phyloP scores from a whole-genome alignment of 768 basidiomycete species.

The Rhodosporidiobolus odoratus region DNA sequence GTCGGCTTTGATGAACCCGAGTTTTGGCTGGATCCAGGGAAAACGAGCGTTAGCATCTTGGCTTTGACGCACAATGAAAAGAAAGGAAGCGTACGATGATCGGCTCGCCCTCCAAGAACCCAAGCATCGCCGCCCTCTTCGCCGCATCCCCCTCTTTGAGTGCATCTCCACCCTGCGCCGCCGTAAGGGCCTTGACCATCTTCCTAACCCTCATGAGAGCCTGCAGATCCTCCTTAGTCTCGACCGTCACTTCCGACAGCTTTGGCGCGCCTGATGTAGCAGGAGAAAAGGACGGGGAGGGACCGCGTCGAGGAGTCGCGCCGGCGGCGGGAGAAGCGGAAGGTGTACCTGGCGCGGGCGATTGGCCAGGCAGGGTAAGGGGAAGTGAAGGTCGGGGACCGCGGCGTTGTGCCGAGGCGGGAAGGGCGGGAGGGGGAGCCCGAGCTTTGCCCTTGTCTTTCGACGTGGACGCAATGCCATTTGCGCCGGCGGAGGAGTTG shows the following conservation, averaged over 20 bases:
- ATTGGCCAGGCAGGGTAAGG: neutral
- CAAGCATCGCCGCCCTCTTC: conserved; percentile 20
- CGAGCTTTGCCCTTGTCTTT: conserved; percentile 8
- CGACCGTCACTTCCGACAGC: conserved; percentile 18
- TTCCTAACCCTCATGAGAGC: conserved; percentile 34
- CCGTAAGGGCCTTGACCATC: conserved; percentile 10
- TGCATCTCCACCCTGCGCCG: neutral
- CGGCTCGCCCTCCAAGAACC: conserved; percentile 31
- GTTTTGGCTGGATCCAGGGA: neutral
- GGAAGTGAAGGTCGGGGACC: neutral
- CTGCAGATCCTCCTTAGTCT: conserved; percentile 38
- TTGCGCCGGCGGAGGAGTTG: neutral
- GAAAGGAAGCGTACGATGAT: conserved; percentile 26
- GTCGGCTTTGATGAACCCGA: neutral
- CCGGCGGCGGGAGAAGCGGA: neutral
- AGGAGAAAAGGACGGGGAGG: conserved; percentile 4
- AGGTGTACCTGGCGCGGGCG: neutral
- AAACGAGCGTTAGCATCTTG: neutral
- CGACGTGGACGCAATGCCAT: neutral
- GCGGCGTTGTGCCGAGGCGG: neutral
- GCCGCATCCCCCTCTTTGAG: neutral
- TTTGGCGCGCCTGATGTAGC: conserved; percentile 1
- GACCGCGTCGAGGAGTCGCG: neutral
- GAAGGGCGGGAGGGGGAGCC: neutral
- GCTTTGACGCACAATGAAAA: neutral